Conservation (phyloP, 805 yeast species). For the Metschnikowia henanensis region DNA sequence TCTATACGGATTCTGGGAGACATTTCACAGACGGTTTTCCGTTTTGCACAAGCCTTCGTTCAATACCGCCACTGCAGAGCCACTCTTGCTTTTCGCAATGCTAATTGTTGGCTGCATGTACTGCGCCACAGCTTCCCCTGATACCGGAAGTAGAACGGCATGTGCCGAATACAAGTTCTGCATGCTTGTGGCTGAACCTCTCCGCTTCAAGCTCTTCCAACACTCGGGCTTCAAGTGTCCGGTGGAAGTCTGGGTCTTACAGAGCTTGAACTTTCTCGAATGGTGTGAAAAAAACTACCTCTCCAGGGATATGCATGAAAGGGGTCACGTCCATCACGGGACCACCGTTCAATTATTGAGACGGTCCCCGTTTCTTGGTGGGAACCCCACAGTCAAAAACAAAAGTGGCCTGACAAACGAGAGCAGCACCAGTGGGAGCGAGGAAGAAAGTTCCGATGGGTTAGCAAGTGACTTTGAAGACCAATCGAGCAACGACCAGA, state of each 20-base stretch:
- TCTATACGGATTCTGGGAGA: constrained; percentile 51
- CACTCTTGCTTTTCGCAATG: constrained; percentile 55
- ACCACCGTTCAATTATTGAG: constrained; percentile 77
- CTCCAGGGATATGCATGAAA: constrained; percentile 68
- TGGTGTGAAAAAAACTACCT: constrained; percentile 76
- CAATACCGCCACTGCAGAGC: constrained; percentile 45
- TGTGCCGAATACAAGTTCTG: constrained; percentile 44
- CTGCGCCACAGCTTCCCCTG: constrained; percentile 28
- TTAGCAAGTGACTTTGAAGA: constrained; percentile 11
- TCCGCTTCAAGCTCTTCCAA: constrained; percentile 70
- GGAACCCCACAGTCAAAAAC: constrained; percentile 50
- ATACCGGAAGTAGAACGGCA: constrained; percentile 19
- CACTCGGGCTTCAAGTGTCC: constrained; percentile 77
- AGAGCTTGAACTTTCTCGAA: constrained; percentile 71
- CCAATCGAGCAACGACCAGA: constrained; percentile 24
- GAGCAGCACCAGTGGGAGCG: constrained; percentile 33
- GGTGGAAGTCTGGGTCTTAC: constrained; percentile 73
- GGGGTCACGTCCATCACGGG: constrained; percentile 86
- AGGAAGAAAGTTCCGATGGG: constrained; percentile 26
- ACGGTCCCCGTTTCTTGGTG: constrained; percentile 75
- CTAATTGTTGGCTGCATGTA: constrained; percentile 55
- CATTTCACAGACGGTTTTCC: constrained; percentile 60
- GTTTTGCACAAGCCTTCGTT: constrained; percentile 62
- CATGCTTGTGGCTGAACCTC: constrained; percentile 50
- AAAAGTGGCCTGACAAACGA: constrained; percentile 24